Evolutionary conservation across 257 asterid genomes (phyloP), one percentile per base, ranked within the genome.

Genomic region (Leptodermis oblonga): DNA sequence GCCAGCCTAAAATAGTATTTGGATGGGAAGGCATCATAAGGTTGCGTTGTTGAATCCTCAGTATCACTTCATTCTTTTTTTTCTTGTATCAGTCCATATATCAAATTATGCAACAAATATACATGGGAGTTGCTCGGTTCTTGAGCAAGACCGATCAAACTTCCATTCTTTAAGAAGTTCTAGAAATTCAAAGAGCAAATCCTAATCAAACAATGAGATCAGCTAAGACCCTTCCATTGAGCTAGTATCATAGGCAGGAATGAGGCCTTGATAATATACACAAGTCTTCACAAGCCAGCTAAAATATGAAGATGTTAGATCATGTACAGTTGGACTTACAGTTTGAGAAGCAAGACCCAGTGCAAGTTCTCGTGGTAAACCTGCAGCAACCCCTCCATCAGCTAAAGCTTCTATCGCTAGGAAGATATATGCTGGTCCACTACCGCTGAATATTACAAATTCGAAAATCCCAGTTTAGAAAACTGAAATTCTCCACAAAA

Each of bases 321-420:
- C 11, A 20, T 65, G 12, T 22, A 10, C 22, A 15, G 23, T 63
- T 18, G 17, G 62, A 76, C 94, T 75, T 83, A 94, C 97, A 30
- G 96, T 94, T 84, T 94, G 96, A 80, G 99, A 88, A 81, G 99
- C 99, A 31, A 93, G 71, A 70, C 91, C 96, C 33, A 85, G 85
- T 4, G 97, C 90, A 28, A 91, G 95, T 15, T 93, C 99, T 65
- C 99, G 87, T 56, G 97, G 97, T 67, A 93, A 81, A 65, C 97
- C 97, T 48, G 99, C 96, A 54, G 96, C 97, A 22, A 94, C 99
- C 20, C 99, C 97, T 74, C 97, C 99, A 76, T 94, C 97, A n/a
- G 99, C 99, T 75, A 94, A 84, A 70, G 97, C 99, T 83, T 94
- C 97, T 71, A 94, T 91, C 25, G 97, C 99, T 73, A 91, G 75